Conservation (phyloP, 2,329 filamentous ascomycete species). For the Mycosphaerella arachidis region DNA sequence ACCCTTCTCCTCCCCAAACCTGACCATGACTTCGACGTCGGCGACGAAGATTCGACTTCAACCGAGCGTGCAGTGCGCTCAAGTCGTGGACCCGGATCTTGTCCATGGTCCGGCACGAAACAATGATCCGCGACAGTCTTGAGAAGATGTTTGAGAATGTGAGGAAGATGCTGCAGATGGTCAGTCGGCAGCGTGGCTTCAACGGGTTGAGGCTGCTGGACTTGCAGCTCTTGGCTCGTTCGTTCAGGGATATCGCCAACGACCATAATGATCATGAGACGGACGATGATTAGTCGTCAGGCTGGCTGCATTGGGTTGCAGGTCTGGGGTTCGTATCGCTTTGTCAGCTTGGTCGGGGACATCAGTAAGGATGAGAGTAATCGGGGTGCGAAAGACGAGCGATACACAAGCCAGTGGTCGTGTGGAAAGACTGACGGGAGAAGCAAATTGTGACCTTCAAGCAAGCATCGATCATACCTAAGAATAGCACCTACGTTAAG, state of each 20-base stretch:
- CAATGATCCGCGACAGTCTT: background rate
- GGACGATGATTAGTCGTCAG: background rate
- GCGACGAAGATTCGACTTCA: background rate
- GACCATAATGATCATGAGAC: background rate
- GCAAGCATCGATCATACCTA: no score
- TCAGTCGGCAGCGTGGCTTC: conserved; percentile 1
- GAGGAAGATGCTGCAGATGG: background rate
- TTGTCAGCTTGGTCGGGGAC: no score
- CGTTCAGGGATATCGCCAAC: background rate
- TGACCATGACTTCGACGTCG: background rate
- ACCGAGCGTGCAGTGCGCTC: background rate
- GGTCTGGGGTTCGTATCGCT: no score
- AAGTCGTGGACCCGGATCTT: background rate
- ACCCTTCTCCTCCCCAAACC: background rate
- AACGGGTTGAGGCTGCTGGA: conserved; percentile 5
- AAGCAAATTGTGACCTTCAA: no score
- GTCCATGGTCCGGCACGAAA: background rate
- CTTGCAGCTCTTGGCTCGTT: background rate
- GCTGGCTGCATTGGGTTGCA: background rate
- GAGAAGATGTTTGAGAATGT: conserved; percentile 3
- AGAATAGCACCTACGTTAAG: no score
- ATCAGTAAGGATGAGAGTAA: no score
- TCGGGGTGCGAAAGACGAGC: no score
- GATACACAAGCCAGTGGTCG: no score
- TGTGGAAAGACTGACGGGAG: no score